Evolutionary conservation across 1,284 basidiomycete species (phyloP).

Genomic region (Xerocomus minutiporus): DNA sequence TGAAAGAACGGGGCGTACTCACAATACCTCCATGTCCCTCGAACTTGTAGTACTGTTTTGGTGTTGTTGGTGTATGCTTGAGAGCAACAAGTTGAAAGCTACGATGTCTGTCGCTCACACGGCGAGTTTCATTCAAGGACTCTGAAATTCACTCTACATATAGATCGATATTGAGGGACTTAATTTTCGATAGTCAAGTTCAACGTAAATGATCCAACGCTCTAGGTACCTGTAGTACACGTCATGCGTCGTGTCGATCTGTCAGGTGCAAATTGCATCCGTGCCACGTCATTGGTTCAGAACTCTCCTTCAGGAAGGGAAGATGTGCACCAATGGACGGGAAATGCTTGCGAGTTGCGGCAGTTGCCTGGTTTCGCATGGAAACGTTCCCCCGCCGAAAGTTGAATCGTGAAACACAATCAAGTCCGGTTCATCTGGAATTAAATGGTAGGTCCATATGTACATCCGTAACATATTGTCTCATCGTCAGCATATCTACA

Average conservation of each 20-base stretch:
- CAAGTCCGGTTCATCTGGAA: too few relatives aligned
- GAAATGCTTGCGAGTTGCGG: too few relatives aligned
- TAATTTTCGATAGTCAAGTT: too few relatives aligned
- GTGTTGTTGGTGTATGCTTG: neutral
- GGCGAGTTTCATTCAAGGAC: too few relatives aligned
- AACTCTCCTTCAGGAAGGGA: too few relatives aligned
- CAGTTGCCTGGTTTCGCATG: neutral
- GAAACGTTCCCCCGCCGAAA: neutral
- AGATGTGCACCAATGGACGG: too few relatives aligned
- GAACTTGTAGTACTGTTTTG: neutral
- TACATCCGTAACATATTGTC: neutral
- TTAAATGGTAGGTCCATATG: neutral
- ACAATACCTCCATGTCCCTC: constrained; percentile 27
- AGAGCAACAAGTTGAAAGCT: neutral
- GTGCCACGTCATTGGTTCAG: neutral
- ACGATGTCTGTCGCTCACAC: neutral
- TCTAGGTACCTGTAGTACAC: too few relatives aligned
- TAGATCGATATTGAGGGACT: too few relatives aligned
- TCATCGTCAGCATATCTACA: neutral
- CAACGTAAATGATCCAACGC: too few relatives aligned
- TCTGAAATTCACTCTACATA: too few relatives aligned
- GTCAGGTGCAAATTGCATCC: neutral
- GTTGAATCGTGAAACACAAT: neutral
- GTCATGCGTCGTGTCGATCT: too few relatives aligned
- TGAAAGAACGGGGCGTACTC: constrained; percentile 8